Evolutionary conservation across 306 rosid genomes (phyloP), one percentile per base, ranked within the genome.

Genomic region (Ochetophila trinervis): DNA sequence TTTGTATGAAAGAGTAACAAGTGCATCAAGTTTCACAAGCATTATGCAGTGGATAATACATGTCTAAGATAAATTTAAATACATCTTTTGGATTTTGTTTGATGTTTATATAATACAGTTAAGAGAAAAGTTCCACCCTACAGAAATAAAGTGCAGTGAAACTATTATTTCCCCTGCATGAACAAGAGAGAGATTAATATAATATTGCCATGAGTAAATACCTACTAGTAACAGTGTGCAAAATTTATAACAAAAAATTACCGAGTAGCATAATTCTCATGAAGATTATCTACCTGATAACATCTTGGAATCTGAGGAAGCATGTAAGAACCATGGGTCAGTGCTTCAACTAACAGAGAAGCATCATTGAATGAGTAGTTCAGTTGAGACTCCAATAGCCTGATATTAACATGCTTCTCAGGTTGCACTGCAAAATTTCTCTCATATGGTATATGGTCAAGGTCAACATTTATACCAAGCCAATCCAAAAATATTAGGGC

Each of bases 301-400:
- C 96, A 84, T 78, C 83, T 82, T 30, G 96, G 96, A 68, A 84
- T 79, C 66, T 87, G 88, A 0, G 91, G 91, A 63, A 87, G 84
- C 98, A 89, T 87, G 78, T 82, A 92, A 22, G 98, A 89, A 63
- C 98, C 98, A 66, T 92, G 98, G 17, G 98, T 87, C 30, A 92
- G 21, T 45, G 98, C 98, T 81, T 92, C 98, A 20, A 87, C 79
- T 24, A 92, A 66, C 21, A 92, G 76, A 16, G 91, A 69, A n/a
- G 70, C 57, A 53, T 92, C 91, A 10, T 17, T 54, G 62, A 92
- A 92, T 9, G 80, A 21, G 76, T 92, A 92, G 47, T 85, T 85
- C 30, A 92, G 60, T 21, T 75, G 49, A 4, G 83, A 82, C 69
- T 89, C 86, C 18, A 92, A 16, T 60, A 56, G 62, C 45, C 22